phyloP scores from a whole-genome alignment of 2,329 filamentous ascomycete species.

The Stromatinia cepivora region DNA sequence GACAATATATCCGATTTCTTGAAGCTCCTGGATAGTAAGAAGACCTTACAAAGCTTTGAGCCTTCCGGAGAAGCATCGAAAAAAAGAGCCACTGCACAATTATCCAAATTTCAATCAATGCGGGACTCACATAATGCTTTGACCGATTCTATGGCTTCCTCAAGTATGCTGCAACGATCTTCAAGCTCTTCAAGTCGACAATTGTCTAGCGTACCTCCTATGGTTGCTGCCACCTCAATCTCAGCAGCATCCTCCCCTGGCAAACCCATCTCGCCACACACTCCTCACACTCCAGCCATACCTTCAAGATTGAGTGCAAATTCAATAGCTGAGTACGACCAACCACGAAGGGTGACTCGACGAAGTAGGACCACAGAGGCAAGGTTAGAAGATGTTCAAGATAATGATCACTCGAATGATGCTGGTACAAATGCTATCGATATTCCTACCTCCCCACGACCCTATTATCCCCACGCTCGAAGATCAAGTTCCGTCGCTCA shows the following conservation, averaged over 20 bases:
- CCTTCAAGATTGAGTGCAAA: slow-evolving; percentile 92
- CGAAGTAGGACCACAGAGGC: slow-evolving; percentile 32
- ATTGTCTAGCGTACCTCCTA: slow-evolving; percentile 61
- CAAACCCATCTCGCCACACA: slow-evolving; percentile 86
- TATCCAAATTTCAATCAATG: slow-evolving; percentile 86
- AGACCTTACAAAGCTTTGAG: slow-evolving; percentile 80
- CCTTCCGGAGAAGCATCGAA: slow-evolving; percentile 66
- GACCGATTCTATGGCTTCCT: slow-evolving; percentile 91
- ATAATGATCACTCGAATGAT: slow-evolving; percentile 43
- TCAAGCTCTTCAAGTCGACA: slow-evolving; percentile 70
- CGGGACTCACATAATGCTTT: slow-evolving; percentile 83
- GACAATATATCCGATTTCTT: slow-evolving; percentile 93
- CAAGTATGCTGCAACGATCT: slow-evolving; percentile 78
- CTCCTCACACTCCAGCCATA: slow-evolving; percentile 88
- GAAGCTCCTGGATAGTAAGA: slow-evolving; percentile 82
- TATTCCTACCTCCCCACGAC: slow-evolving; percentile 69
- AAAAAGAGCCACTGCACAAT: slow-evolving; percentile 73
- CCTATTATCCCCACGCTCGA: slow-evolving; percentile 53
- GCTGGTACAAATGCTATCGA: slow-evolving; percentile 67
- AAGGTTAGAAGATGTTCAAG: slow-evolving; percentile 33
- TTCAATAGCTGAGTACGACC: slow-evolving; percentile 71
- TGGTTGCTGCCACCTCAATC: slow-evolving; percentile 70
- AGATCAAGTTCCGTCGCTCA: slow-evolving; percentile 71
- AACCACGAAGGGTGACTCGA: slow-evolving; percentile 35
- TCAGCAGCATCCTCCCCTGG: slow-evolving; percentile 87